Evolutionary conservation across 2,329 filamentous ascomycete species (phyloP).

Genomic region (Fusarium ramigenum): DNA sequence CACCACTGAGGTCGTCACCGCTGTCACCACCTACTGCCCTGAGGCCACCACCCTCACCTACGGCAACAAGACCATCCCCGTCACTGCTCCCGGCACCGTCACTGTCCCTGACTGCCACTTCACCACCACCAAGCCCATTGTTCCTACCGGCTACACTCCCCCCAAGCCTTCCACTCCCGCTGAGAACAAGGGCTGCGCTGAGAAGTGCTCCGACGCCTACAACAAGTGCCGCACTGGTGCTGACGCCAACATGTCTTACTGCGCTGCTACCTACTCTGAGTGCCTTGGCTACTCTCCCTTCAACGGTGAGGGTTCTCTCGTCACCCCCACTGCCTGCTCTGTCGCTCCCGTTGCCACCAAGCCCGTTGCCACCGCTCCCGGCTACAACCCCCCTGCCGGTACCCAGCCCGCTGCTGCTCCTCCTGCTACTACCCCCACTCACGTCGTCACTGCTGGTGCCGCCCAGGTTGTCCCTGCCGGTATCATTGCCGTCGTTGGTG

Average conservation of each 20-base stretch:
- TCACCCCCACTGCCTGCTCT: constrained; percentile 32
- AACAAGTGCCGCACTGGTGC: neutral
- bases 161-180: constrained; percentile 23
- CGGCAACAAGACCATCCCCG: constrained; percentile 45
- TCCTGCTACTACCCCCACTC: constrained; percentile 3
- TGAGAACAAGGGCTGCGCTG: constrained; percentile 22
- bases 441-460: constrained; percentile 30
- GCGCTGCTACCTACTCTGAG: neutral
- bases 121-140: constrained; percentile 10
- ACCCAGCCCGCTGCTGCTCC: neutral
- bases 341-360: constrained; percentile 18
- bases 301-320: constrained; percentile 13
- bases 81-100: constrained; percentile 25
- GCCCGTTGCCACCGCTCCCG: neutral
- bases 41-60: constrained; percentile 44
- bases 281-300: constrained; percentile 22
- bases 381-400: neutral
- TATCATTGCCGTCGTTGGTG: constrained; percentile 39
- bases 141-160: constrained; percentile 32
- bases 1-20: constrained; percentile 28
- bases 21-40: constrained; percentile 52
- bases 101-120: constrained; percentile 24
- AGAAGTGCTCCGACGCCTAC: constrained; percentile 5
- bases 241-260: constrained; percentile 2
- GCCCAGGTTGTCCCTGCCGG: constrained; percentile 34